Conservation (phyloP, 2,329 filamentous ascomycete species). For the Fusarium guadeloupense region DNA sequence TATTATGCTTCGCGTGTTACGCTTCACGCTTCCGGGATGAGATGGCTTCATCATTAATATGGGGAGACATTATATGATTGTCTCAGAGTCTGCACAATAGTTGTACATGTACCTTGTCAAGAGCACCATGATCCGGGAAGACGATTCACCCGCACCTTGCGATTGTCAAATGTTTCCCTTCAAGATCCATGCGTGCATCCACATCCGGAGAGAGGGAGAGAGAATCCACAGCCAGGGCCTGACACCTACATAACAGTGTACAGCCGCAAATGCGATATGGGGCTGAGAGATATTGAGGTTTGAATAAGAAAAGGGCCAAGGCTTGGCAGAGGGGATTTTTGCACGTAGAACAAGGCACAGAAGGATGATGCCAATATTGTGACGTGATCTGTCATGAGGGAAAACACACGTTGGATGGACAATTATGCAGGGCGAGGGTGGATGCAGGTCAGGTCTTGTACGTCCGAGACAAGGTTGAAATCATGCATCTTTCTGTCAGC, state of each 20-base stretch:
- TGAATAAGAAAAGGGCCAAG: not conserved
- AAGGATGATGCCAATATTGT: not conserved
- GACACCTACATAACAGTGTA: too few relatives aligned
- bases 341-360: not conserved
- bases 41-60: not conserved
- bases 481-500: slow-evolving; percentile 9
- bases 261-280: not conserved
- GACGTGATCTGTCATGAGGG: not conserved
- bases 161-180: slow-evolving; percentile 1
- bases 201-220: not conserved
- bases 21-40: not conserved
- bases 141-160: not conserved
- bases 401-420: slow-evolving; percentile 18
- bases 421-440: slow-evolving; percentile 12
- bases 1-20: not conserved
- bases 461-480: slow-evolving; percentile 18
- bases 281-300: not conserved
- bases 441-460: not conserved
- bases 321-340: slow-evolving; percentile 2
- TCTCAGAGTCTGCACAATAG: not conserved
- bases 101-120: not conserved
- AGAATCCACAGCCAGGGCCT: not conserved
- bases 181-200: slow-evolving; percentile 7
- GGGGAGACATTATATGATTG: not conserved
- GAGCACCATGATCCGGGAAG: not conserved